These are phyloP conservation scores for Tricholoma sp. DNA, from an alignment of 768 basidiomycete genomes.

Conservation along the genomic window DNA sequence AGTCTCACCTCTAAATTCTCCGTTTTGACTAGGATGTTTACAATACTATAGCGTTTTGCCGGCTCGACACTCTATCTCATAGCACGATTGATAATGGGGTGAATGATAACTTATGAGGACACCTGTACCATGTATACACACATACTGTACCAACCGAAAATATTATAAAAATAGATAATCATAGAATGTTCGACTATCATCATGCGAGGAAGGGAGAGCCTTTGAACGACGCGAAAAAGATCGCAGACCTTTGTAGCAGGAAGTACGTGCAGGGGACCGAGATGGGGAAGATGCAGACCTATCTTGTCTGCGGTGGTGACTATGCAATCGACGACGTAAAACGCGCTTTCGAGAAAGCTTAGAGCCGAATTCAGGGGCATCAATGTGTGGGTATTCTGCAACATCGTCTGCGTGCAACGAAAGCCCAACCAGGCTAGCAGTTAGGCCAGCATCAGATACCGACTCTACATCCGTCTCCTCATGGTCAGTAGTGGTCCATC, in stretches of 20 bases:
- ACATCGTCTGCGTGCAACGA: conserved; percentile 20
- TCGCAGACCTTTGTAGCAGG: conserved; percentile 20
- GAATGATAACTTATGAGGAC: conserved; percentile 7
- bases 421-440: conserved; percentile 28
- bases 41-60: conserved; percentile 19
- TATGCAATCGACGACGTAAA: conserved; percentile 24
- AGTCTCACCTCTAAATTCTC: conserved; percentile 13
- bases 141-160: conserved; percentile 3
- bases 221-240: conserved; percentile 8
- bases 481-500: conserved; percentile 30
- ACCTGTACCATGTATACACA: neutral
- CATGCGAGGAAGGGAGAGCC: conserved; percentile 1
- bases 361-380: conserved; percentile 11
- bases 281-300: conserved; percentile 49
- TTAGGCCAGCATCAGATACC: conserved; percentile 21
- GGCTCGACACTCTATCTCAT: conserved; percentile 27
- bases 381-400: conserved; percentile 1
- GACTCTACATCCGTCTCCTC: conserved; percentile 24
- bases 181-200: conserved; percentile 28
- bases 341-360: conserved; percentile 32
- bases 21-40: conserved; percentile 3
- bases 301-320: conserved; percentile 10
- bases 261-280: conserved; percentile 40
- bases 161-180: conserved; percentile 39
- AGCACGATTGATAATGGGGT: conserved; percentile 23